Evolutionary conservation across 805 yeast species (phyloP).

Genomic region (Kodamaea jinghongensis): DNA sequence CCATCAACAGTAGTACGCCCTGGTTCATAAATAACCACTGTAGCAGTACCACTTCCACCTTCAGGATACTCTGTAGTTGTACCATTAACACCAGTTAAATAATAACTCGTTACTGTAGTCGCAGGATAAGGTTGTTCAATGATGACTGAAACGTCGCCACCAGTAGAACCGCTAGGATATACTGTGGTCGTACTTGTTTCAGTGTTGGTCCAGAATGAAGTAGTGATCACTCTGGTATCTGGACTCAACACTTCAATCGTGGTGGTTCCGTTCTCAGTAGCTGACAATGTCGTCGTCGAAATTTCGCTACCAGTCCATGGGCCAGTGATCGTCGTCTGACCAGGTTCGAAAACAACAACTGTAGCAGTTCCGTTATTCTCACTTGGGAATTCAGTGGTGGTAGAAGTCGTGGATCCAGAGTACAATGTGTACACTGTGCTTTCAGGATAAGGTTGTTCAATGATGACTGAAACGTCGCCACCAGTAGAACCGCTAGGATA

Average conservation of each 20-base stretch:
- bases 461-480: slow-evolving; percentile 11
- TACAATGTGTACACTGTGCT: slow-evolving; percentile 10
- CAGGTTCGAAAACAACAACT: slow-evolving; percentile 13
- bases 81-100: slow-evolving; percentile 10
- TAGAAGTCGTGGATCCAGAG: slow-evolving; percentile 9
- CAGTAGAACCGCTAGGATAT: slow-evolving; percentile 6
- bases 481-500: slow-evolving; percentile 1
- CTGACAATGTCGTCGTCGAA: slow-evolving; percentile 14
- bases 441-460: slow-evolving; percentile 15
- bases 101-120: neutral
- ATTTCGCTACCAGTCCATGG: slow-evolving; percentile 9
- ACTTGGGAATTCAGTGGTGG: slow-evolving; percentile 5
- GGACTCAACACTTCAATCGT: slow-evolving; percentile 9
- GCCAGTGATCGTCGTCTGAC: slow-evolving; percentile 13
- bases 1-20: slow-evolving; percentile 13
- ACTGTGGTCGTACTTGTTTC: slow-evolving; percentile 7
- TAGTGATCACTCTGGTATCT: no score
- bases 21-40: slow-evolving; percentile 14
- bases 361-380: slow-evolving; percentile 9
- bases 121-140: slow-evolving; percentile 11
- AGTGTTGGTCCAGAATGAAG: slow-evolving; percentile 10
- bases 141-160: slow-evolving; percentile 12
- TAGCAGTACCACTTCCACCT: slow-evolving; percentile 8
- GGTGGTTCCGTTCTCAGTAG: slow-evolving; percentile 7
- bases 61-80: slow-evolving; percentile 4